Base-by-base conservation (phyloP, 2,329 filamentous ascomycete species). In the Rachicladosporium sp. region DNA sequence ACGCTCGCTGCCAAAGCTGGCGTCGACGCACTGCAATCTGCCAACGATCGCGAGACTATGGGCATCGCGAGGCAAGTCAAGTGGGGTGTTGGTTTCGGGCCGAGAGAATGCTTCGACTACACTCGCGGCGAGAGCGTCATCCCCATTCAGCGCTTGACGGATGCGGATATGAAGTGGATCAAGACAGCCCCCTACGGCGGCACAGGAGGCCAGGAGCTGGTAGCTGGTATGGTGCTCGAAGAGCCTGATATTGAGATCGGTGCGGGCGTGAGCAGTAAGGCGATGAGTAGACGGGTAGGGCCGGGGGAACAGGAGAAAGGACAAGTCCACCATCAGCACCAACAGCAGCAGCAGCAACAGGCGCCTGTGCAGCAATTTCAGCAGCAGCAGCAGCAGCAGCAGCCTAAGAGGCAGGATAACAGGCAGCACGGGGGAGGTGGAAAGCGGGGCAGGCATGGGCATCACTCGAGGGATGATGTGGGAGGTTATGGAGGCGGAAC, bases 221-320 rank as follows among this genome's bases (percentile, higher is more conserved):
- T 87, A 55, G 69, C 75, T 10, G 87, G 88, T 33, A 76, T 98
- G 65, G 82, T 88, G 5, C 82, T 98, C 15, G 91, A 98, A 59
- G 91, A 98, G 63, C 91, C 91, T 3, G 91, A 98, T 57, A 98
- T 98, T 52, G 91, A 98, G 63, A 98, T 98, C 42, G 91, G 91
- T 38, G 88, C 89, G 11, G 91, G 91, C 41, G 93, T 98, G 10
- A 95, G 88, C 11, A 95, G 87, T 33, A 98, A 98, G 69, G 59
- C 58, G 8, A 62, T 60, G 59, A 59, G 54, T 44, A 57, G 57
- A 45, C 54, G 56, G 29, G 53, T 61, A 29, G 46, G 50, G 4
- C 58, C 58, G 15, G 15, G 15, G 15, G 15, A 19, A 5, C 15
- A 19, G 15, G 15, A 19, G 15, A 15, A 50, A 56, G 50, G 43